phyloP scores from a whole-genome alignment of 805 yeast genomes.

The Yarrowia sp. region DNA sequence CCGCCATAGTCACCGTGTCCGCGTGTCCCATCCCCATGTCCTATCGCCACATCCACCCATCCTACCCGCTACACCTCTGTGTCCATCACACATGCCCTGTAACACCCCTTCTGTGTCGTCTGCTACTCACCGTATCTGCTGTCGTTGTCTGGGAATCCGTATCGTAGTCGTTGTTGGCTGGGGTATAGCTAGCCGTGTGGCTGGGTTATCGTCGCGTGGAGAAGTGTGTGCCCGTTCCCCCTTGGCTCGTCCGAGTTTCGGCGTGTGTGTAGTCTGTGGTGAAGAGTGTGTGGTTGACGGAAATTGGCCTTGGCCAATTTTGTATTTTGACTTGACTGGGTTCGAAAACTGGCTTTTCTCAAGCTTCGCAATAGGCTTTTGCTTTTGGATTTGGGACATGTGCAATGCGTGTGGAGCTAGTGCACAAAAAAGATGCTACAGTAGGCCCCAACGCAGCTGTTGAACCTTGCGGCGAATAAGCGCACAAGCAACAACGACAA shows the following conservation, averaged over 20 bases:
- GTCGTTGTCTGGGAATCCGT: too few species aligned
- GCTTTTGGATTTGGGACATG: conserved; percentile 19
- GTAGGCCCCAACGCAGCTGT: conserved; percentile 21
- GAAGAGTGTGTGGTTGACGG: conserved; percentile 10
- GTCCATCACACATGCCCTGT: too few species aligned
- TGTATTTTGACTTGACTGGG: conserved; percentile 22
- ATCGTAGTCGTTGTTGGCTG: too few species aligned
- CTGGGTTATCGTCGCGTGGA: background rate
- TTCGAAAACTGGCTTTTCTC: conserved; percentile 2
- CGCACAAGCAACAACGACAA: too few species aligned
- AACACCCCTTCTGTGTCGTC: too few species aligned
- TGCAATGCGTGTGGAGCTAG: conserved; percentile 21
- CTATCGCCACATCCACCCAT: too few species aligned
- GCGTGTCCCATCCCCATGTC: too few species aligned
- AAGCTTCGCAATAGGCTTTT: background rate
- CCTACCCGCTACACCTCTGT: too few species aligned
- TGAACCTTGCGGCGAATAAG: background rate
- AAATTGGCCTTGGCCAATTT: background rate
- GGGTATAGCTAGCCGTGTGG: too few species aligned
- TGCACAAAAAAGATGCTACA: background rate
- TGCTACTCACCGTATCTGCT: too few species aligned
- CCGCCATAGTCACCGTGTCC: too few species aligned
- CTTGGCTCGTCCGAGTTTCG: background rate
- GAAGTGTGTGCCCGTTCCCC: background rate
- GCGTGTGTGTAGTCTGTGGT: background rate